Evolutionary conservation across 306 rosid species (phyloP).

Genomic region (Hippophae rhamnoides): DNA sequence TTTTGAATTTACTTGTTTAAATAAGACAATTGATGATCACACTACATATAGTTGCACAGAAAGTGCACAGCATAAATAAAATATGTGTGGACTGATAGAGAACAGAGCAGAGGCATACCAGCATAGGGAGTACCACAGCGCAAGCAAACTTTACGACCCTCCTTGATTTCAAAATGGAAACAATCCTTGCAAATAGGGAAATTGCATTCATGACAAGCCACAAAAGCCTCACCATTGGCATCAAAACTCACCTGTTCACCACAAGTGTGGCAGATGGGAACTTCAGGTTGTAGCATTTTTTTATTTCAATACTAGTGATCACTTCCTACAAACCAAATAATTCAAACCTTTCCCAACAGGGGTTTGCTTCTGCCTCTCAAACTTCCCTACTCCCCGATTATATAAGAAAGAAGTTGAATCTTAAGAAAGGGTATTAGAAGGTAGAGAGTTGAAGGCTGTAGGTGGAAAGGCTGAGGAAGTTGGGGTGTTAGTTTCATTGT

Average conservation of each 20-base stretch:
- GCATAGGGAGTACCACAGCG: conserved; percentile 67
- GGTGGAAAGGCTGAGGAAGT: conserved; percentile 53
- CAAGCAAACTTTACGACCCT: conserved; percentile 69
- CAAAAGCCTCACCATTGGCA: conserved; percentile 66
- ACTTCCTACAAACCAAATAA: conserved; percentile 6
- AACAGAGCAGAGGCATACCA: conserved; percentile 26
- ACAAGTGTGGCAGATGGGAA: conserved; percentile 67
- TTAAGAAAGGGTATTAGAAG: conserved; percentile 7
- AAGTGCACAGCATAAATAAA: not conserved
- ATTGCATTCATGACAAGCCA: conserved; percentile 76
- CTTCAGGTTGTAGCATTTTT: conserved; percentile 76
- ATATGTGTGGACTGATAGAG: not conserved
- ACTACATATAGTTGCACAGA: no score
- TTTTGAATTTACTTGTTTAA: not conserved
- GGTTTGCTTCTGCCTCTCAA: conserved; percentile 17
- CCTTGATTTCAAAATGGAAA: conserved; percentile 54
- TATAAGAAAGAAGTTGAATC: conserved; percentile 34
- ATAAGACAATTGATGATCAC: not conserved
- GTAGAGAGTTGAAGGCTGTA: conserved; percentile 25
- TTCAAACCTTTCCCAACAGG: conserved; percentile 13
- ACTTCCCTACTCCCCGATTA: conserved; percentile 23
- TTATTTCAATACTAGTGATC: not conserved
- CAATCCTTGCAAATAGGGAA: conserved; percentile 82
- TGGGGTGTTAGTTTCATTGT: conserved; percentile 65
- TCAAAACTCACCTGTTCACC: conserved; percentile 70